Percentiles rank a stretch among this genome's conserved stretches.
Conservation (phyloP, 345 rosid species). For the Syzygium jambos region DNA sequence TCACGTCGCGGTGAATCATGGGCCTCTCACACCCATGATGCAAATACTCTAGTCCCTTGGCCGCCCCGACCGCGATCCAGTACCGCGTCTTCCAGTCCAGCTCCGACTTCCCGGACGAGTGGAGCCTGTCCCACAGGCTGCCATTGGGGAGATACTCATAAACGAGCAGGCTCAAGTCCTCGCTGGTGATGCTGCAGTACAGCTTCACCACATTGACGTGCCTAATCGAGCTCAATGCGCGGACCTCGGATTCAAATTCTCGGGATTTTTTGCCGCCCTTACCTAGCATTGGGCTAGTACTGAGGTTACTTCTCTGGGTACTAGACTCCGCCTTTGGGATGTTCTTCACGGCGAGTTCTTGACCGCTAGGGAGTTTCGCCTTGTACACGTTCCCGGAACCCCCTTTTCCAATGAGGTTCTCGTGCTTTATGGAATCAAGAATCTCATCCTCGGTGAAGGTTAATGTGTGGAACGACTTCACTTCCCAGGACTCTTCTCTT, state of each 20-base stretch:
- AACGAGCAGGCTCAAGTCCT: slow-evolving; percentile 82
- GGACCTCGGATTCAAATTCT: slow-evolving; percentile 81
- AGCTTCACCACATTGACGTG: slow-evolving; percentile 93
- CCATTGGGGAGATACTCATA: slow-evolving; percentile 93
- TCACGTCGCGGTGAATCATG: slow-evolving; percentile 76
- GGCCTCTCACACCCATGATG: slow-evolving; percentile 78
- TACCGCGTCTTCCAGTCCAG: slow-evolving; percentile 84
- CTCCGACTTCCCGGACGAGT: slow-evolving; percentile 42
- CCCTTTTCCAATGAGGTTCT: slow-evolving; percentile 84
- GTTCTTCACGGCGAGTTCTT: slow-evolving; percentile 84
- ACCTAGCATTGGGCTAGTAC: slow-evolving; percentile 53
- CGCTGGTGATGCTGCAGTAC: slow-evolving; percentile 83
- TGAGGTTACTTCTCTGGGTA: slow-evolving; percentile 26
- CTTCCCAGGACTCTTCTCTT: slow-evolving; percentile 73
- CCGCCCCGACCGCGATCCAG: slow-evolving; percentile 76
- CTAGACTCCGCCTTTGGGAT: slow-evolving; percentile 32
- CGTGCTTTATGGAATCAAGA: slow-evolving; percentile 75
- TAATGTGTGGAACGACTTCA: slow-evolving; percentile 65
- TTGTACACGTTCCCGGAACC: slow-evolving; percentile 85
- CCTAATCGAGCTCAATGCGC: slow-evolving; percentile 80
- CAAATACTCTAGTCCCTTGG: slow-evolving; percentile 83
- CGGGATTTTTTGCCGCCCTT: slow-evolving; percentile 30
- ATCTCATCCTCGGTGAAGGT: slow-evolving; percentile 72
- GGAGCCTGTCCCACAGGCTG: slow-evolving; percentile 86
- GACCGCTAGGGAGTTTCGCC: slow-evolving; percentile 54